Conservation (phyloP, 345 rosid genomes). For the Camelina laxa region DNA sequence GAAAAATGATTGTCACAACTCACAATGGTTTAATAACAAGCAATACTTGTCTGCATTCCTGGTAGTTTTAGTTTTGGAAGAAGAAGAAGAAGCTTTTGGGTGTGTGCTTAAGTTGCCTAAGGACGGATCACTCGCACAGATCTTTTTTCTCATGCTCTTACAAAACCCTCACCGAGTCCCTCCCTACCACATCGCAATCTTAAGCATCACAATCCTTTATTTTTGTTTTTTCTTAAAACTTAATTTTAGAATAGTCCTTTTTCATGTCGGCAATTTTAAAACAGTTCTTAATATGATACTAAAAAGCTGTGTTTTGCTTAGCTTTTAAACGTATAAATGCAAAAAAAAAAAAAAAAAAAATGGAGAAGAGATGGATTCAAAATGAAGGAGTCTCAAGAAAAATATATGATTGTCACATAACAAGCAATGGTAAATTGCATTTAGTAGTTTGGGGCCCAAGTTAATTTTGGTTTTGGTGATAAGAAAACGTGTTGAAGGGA, state of each 20-base stretch:
- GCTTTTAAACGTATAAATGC: background rate
- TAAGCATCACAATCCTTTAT: background rate
- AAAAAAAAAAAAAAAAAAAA: no score
- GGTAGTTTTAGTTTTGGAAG: no score
- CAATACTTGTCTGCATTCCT: no score
- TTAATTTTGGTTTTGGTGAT: background rate
- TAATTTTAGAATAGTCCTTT: background rate
- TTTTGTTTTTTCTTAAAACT: background rate
- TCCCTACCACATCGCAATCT: constrained; percentile 16
- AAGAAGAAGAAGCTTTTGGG: background rate
- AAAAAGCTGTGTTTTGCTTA: background rate
- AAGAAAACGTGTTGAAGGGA: background rate
- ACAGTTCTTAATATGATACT: background rate
- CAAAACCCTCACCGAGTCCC: constrained; percentile 17
- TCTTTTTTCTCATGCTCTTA: constrained; percentile 16
- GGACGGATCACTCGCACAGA: constrained; percentile 25
- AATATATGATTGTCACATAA: background rate
- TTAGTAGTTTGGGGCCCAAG: background rate
- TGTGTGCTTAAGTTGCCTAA: background rate
- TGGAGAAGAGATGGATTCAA: background rate
- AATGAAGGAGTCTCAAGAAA: background rate
- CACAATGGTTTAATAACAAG: no score
- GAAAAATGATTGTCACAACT: no score
- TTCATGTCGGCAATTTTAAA: constrained; percentile 2
- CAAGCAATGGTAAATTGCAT: background rate